These are phyloP conservation scores for Marasmius fiardii DNA, from an alignment of 1,284 basidiomycete species.

Conservation along the genomic window DNA sequence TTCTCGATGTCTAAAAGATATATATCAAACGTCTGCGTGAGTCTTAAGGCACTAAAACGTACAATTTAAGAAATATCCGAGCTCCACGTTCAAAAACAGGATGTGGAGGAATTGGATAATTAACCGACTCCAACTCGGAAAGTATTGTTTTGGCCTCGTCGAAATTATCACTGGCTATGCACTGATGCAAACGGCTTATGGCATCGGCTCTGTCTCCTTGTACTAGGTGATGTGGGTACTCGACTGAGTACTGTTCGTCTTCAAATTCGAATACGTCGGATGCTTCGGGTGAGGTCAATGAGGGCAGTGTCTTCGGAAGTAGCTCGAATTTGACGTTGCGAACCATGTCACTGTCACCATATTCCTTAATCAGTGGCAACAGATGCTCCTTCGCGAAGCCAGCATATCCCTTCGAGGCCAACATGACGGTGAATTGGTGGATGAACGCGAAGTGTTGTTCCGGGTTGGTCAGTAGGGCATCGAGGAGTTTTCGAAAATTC, in stretches of 20 bases:
- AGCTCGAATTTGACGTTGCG: constrained; percentile 12
- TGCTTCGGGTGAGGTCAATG: neutral
- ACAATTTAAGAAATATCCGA: neutral
- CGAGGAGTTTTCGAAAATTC: neutral
- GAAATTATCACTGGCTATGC: neutral
- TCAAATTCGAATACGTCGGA: neutral
- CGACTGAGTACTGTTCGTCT: neutral
- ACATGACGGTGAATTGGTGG: neutral
- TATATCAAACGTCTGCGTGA: neutral
- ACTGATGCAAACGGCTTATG: neutral
- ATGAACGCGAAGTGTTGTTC: neutral
- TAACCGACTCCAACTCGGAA: neutral
- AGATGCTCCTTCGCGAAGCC: constrained; percentile 1
- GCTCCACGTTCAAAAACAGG: neutral
- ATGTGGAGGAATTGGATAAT: neutral
- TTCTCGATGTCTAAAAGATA: neutral
- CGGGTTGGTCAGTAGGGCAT: neutral
- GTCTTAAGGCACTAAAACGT: neutral
- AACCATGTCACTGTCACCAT: constrained; percentile 10
- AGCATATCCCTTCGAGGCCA: constrained; percentile 9
- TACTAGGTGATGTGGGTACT: neutral
- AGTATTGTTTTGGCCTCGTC: neutral
- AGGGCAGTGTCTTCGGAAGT: constrained; percentile 23
- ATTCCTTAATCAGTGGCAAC: neutral
- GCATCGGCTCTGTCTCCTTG: neutral